Evolutionary conservation across 352 stramenopile genomes (phyloP).

Genomic region (Pythium volutum): DNA sequence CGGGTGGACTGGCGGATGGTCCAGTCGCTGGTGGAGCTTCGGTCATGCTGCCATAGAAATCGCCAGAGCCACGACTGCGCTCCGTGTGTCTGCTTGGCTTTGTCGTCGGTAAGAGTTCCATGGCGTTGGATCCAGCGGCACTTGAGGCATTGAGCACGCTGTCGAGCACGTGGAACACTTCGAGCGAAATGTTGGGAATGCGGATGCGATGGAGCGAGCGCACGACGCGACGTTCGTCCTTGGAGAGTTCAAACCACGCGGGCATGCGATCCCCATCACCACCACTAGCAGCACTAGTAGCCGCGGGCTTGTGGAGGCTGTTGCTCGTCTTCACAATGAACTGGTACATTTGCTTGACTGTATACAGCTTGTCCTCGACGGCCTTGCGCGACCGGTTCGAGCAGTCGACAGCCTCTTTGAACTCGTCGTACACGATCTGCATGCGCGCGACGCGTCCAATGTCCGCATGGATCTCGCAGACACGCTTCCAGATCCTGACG

Average conservation of each 20-base stretch:
- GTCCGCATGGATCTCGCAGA: conserved; percentile 35
- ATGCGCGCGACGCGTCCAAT: conserved; percentile 38
- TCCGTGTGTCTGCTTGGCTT: background rate
- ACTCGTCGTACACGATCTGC: conserved; percentile 52
- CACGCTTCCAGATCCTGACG: conserved; percentile 49
- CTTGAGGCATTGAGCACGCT: conserved; percentile 44
- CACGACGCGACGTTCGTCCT: conserved; percentile 48
- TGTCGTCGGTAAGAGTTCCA: too few species aligned
- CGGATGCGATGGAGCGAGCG: conserved; percentile 50
- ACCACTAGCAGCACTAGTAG: background rate
- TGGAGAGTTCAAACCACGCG: conserved; percentile 58
- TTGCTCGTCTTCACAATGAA: conserved; percentile 63
- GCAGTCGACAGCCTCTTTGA: conserved; percentile 41
- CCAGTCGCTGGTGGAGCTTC: background rate
- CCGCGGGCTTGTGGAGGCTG: conserved; percentile 31
- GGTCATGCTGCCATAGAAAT: background rate
- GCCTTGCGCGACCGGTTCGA: conserved; percentile 50
- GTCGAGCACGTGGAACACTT: conserved; percentile 52
- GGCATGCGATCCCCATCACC: conserved; percentile 12
- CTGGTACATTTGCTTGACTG: conserved; percentile 71
- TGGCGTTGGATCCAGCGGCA: background rate
- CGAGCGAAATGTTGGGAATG: conserved; percentile 54
- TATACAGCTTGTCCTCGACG: conserved; percentile 67
- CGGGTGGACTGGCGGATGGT: background rate
- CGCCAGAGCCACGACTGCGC: background rate